phyloP scores from a whole-genome alignment of 768 basidiomycete species.

The Dacryopinax primogenitus region DNA sequence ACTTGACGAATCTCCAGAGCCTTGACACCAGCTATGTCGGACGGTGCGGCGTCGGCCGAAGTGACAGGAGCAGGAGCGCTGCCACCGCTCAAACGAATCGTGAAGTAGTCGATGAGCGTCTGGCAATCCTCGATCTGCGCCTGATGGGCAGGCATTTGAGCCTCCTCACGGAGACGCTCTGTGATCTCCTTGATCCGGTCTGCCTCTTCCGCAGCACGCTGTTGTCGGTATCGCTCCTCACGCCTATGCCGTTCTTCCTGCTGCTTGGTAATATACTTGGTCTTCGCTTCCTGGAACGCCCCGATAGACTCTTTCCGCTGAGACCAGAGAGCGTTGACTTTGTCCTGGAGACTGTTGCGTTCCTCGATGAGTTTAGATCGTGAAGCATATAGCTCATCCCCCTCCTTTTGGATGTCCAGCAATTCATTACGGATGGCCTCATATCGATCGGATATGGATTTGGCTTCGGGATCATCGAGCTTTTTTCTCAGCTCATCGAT shows the following conservation, averaged over 20 bases:
- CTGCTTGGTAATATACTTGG: constrained; percentile 68
- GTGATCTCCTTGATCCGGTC: constrained; percentile 68
- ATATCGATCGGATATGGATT: constrained; percentile 67
- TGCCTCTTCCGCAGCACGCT: constrained; percentile 63
- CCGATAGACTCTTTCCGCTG: constrained; percentile 63
- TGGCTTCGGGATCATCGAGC: constrained; percentile 81
- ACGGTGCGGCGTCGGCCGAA: constrained; percentile 15
- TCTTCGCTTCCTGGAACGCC: constrained; percentile 68
- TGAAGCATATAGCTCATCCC: constrained; percentile 69
- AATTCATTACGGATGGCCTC: constrained; percentile 74
- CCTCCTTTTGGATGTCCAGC: constrained; percentile 71
- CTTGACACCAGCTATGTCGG: constrained; percentile 49
- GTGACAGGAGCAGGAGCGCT: constrained; percentile 15
- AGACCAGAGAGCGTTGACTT: constrained; percentile 57
- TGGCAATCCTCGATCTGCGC: constrained; percentile 92
- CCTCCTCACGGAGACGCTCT: constrained; percentile 77
- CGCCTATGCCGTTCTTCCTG: constrained; percentile 68
- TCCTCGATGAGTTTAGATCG: constrained; percentile 78
- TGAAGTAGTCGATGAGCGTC: constrained; percentile 76
- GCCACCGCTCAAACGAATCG: constrained; percentile 43
- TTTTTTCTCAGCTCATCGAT: constrained; percentile 70
- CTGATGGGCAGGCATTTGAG: constrained; percentile 77
- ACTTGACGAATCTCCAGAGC: constrained; percentile 79
- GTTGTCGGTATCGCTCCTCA: constrained; percentile 60
- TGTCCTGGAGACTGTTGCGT: constrained; percentile 55